A percentile compares a stretch with the other conserved stretches of the same genome.
Conservation (phyloP, 2,329 filamentous ascomycete genomes). For the Pseudogymnoascus pannorum region DNA sequence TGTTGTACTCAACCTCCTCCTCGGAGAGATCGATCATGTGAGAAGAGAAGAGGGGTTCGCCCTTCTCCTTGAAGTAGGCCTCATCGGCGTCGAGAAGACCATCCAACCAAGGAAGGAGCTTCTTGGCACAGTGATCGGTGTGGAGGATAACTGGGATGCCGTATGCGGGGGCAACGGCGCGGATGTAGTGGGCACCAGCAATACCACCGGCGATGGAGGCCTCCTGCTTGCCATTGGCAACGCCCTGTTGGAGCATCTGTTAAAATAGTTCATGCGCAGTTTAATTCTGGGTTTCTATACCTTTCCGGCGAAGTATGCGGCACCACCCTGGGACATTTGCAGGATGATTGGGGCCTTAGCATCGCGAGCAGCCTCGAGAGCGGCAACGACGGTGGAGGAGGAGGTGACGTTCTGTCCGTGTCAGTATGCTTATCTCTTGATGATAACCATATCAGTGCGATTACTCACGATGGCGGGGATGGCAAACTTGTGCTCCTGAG, state of each 20-base stretch:
- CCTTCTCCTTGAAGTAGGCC: constrained; percentile 86
- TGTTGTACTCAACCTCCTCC: constrained; percentile 84
- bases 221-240: constrained; percentile 74
- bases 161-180: constrained; percentile 77
- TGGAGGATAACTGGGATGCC: constrained; percentile 87
- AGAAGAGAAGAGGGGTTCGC: constrained; percentile 86
- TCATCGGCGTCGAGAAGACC: constrained; percentile 94
- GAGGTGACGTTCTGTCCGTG: constrained; percentile 74
- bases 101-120: constrained; percentile 96
- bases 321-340: constrained; percentile 88
- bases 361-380: constrained; percentile 92
- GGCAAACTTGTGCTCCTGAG: constrained; percentile 78
- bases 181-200: constrained; percentile 89
- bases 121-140: constrained; percentile 99
- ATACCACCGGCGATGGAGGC: constrained; percentile 84
- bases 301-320: constrained; percentile 88
- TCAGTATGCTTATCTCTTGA: constrained; percentile 10
- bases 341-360: constrained; percentile 86
- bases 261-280: constrained; percentile 8
- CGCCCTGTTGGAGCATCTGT: constrained; percentile 43
- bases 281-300: constrained; percentile 33
- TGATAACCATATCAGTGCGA: not conserved
- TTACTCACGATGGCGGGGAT: constrained; percentile 67
- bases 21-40: constrained; percentile 99
- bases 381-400: constrained; percentile 75